Evolutionary conservation across 2,329 filamentous ascomycete species (phyloP), one percentile per base, ranked within the genome.

Genomic region (Aspergillus sp.): DNA sequence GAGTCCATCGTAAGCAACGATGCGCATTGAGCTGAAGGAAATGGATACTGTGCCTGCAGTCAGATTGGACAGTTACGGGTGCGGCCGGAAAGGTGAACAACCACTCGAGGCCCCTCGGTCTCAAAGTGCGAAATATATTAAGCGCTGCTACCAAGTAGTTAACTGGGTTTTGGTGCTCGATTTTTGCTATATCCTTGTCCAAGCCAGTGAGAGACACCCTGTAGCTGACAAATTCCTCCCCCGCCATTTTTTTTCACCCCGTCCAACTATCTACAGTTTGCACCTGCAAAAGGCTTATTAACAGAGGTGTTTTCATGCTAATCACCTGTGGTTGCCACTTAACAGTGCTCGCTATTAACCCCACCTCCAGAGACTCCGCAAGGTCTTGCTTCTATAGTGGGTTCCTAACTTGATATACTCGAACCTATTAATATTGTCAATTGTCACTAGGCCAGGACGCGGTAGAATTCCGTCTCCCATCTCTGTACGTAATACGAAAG

Each of bases 381-480:
- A 37, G 20, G 20, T 27, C 9, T 11, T 30, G 27, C 9, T 30
- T 30, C 27, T 30, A 3, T 30, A 11, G 27, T 30, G 27, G 27
- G 13, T 37, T n/a, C 34, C 15, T 37, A 37, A 8, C 34, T 37
- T 13, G 11, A 11, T 42, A 34, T 15, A 34, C 34, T 41, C 17
- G 39, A 41, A 40, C 60, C 48, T 55, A 45, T n/a, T n/a, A n/a
- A n/a, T n/a, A n/a, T 56, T 54, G 27, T 30, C 27, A 30, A 51
- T 56, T 56, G 27, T 11, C 27, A 30, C 27, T 9, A 30, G 27
- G 27, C 27, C 27, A 30, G 27, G 9, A 30, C 27, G 3, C 9
- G 27, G 27, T 30, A 30, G 27, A 11, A 30, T 30, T 30, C 27
- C 27, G 48, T 52, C 51, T 46, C 52, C 27, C 46, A 40, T 46